phyloP scores from a whole-genome alignment of 306 rosid genomes.

The Ceratonia siliqua region DNA sequence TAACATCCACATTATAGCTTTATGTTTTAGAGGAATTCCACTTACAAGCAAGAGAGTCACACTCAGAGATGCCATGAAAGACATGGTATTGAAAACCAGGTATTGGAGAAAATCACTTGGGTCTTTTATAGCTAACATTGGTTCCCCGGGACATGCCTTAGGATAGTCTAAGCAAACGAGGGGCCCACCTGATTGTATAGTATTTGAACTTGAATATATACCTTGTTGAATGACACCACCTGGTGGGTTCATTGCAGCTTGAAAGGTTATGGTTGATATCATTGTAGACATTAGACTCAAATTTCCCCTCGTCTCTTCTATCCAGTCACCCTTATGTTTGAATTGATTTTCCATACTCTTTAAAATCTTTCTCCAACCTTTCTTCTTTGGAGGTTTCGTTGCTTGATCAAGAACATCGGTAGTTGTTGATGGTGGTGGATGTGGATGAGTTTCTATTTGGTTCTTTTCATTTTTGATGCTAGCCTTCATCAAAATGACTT shows the following conservation, averaged over 20 bases:
- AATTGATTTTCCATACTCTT: too few relatives aligned
- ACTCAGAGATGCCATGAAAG: not conserved
- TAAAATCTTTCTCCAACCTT: too few relatives aligned
- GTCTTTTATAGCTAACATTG: not conserved
- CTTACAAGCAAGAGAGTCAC: not conserved
- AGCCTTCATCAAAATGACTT: not conserved
- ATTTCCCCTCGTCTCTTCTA: too few relatives aligned
- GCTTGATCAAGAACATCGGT: too few relatives aligned
- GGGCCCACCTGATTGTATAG: not conserved
- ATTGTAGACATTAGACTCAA: too few relatives aligned
- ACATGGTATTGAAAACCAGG: not conserved
- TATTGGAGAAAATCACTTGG: not conserved
- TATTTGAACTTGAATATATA: too few relatives aligned
- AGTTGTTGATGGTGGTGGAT: too few relatives aligned
- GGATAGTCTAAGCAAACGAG: not conserved
- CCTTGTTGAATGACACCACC: not conserved
- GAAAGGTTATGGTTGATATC: too few relatives aligned
- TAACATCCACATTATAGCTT: not conserved
- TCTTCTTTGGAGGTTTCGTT: too few relatives aligned
- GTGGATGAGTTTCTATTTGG: too few relatives aligned
- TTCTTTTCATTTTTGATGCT: not conserved
- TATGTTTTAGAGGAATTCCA: not conserved
- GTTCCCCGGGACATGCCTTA: not conserved
- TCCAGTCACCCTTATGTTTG: too few relatives aligned
- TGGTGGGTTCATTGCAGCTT: not conserved